phyloP scores from a whole-genome alignment of 148 eudicot genomes.

The Suaeda aralocaspica region DNA sequence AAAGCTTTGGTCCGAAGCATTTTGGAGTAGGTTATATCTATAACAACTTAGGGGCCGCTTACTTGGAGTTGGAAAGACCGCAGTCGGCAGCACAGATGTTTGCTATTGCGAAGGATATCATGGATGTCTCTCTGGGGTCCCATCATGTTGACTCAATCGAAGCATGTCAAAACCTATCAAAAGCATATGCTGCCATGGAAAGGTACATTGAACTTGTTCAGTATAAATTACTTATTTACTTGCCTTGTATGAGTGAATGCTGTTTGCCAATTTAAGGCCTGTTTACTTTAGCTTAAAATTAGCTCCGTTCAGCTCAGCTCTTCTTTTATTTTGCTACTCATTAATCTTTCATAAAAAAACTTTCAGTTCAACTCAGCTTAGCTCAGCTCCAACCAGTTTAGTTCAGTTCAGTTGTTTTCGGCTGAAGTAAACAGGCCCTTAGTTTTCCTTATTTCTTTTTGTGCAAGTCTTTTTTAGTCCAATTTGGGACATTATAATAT shows the following conservation, averaged over 20 bases:
- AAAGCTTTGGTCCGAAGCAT: constrained; percentile 81
- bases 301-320: no score
- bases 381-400: no score
- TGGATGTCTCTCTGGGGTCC: constrained; percentile 93
- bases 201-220: constrained; percentile 42
- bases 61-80: constrained; percentile 87
- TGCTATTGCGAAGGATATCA: constrained; percentile 85
- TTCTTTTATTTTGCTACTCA: no score
- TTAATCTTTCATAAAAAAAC: no score
- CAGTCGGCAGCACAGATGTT: constrained; percentile 93
- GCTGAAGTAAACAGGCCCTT: not conserved
- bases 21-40: constrained; percentile 81
- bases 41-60: constrained; percentile 92
- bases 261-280: not conserved
- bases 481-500: not conserved
- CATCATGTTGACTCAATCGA: constrained; percentile 78
- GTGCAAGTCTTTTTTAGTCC: not conserved
- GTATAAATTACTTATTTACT: not conserved
- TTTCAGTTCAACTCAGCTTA: no score
- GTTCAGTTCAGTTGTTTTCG: no score
- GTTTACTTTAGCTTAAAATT: no score
- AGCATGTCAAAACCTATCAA: constrained; percentile 85
- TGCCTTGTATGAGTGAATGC: not conserved
- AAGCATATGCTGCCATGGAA: constrained; percentile 88
- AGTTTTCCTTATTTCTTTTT: constrained; percentile 3